phyloP scores from a whole-genome alignment of 148 eudicot species.

The Polygonum aviculare region DNA sequence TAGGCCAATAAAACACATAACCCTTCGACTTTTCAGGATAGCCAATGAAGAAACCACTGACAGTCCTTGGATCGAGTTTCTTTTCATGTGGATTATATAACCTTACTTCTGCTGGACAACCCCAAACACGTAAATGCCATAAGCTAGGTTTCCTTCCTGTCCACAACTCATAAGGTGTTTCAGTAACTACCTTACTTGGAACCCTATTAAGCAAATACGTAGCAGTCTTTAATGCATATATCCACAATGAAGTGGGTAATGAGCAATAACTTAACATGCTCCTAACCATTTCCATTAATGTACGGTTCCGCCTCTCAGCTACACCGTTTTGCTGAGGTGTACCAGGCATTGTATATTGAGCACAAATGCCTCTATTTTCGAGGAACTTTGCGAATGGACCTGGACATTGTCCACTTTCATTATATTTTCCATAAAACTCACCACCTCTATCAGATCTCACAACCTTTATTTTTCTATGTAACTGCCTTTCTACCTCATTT shows the following conservation, averaged over 20 bases:
- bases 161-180: slow-evolving; percentile 13
- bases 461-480: too few species aligned
- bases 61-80: slow-evolving; percentile 10
- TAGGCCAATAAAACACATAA: too few species aligned
- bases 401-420: too few species aligned
- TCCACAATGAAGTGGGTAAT: slow-evolving; percentile 3
- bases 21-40: too few species aligned
- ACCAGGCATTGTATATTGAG: slow-evolving; percentile 11
- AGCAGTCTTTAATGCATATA: not conserved
- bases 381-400: too few species aligned
- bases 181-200: slow-evolving; percentile 16
- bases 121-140: slow-evolving; percentile 3
- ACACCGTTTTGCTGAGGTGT: slow-evolving; percentile 15
- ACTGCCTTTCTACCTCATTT: too few species aligned
- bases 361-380: slow-evolving; percentile 4
- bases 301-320: slow-evolving; percentile 1
- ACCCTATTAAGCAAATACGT: slow-evolving; percentile 11
- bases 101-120: not conserved
- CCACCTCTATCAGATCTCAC: too few species aligned
- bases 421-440: too few species aligned
- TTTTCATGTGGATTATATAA: slow-evolving; percentile 15
- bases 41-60: too few species aligned
- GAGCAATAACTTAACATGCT: slow-evolving; percentile 6
- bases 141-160: not conserved
- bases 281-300: slow-evolving; percentile 8